Evolutionary conservation across 225 moss, liverwort and hornwort genomes (phyloP), one percentile per base, ranked within the genome.

Genomic region (Bryoerythrophyllum caledonicum): DNA sequence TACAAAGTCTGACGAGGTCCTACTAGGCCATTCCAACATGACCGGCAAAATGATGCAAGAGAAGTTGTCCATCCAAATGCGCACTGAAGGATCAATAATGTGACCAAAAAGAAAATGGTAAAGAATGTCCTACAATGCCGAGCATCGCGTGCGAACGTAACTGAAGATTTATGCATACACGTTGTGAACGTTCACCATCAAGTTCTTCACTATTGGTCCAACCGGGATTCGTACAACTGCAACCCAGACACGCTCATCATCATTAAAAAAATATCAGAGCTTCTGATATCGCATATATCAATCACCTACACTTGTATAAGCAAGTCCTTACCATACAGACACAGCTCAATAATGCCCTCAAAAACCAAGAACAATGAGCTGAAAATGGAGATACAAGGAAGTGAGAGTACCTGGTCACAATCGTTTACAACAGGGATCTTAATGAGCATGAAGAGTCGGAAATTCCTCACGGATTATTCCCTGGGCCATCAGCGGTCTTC

Each of bases 401-500:
- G 56, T 56, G 43, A 66, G 14, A 4, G 34, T 66, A 58, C 76
- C 76, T 76, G 60, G 16, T 60, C 49, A 41, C 68, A 68, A 34
- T 68, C 23, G 67, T 58, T 68, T 48, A 68, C 60, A 60, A 46
- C 76, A 20, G 19, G 23, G 49, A 49, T 68, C 67, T 12, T 68
- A 23, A 44, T 68, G 60, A 34, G 7, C 24, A 68, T 13, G 34
- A 26, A 35, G 49, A 20, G 25, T 14, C 23, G 23, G 34, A 27
- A 60, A 38, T 27, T 28, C 46, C 60, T 60, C 41, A 79, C 37
- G 75, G 0, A 70, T 69, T 83, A 60, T 87, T 77, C 60, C 87
- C 91, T 53, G 90, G 89, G 58, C 68, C 89, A 55, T 95, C 94
- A 25, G 93, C 17, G 38, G 78, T 78, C 73, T 95, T 99, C 69